These are phyloP conservation scores for Globisporangium camurandrum DNA, from an alignment of 352 stramenopile species.

Conservation along the genomic window DNA sequence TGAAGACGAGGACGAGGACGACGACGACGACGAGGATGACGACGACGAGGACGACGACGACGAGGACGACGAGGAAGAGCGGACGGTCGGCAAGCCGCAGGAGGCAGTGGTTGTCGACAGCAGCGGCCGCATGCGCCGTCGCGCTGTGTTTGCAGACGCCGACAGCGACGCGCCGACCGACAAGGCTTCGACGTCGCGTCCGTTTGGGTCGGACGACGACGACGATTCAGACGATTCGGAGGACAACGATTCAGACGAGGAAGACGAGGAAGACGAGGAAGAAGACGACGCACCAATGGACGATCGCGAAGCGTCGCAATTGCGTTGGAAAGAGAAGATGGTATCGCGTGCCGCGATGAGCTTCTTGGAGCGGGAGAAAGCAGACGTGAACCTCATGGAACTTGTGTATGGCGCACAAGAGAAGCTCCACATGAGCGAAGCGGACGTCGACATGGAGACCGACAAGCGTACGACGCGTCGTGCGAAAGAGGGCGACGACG, in stretches of 20 bases:
- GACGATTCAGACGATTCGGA: conserved; percentile 37
- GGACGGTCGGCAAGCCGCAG: conserved; percentile 49
- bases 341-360: conserved; percentile 76
- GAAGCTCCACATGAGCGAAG: conserved; percentile 79
- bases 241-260: conserved; percentile 42
- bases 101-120: conserved; percentile 65
- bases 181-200: neutral
- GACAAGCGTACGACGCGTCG: conserved; percentile 21
- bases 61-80: conserved; percentile 39
- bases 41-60: conserved; percentile 32
- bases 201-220: conserved; percentile 30
- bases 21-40: conserved; percentile 40
- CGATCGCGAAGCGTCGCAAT: conserved; percentile 51
- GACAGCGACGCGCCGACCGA: conserved; percentile 13
- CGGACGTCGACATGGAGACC: conserved; percentile 47
- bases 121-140: conserved; percentile 62
- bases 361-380: conserved; percentile 78
- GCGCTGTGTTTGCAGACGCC: conserved; percentile 72
- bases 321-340: conserved; percentile 85
- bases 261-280: conserved; percentile 33
- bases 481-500: conserved; percentile 19
- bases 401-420: conserved; percentile 84
- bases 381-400: conserved; percentile 87
- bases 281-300: conserved; percentile 24
- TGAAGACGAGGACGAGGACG: conserved; percentile 47